Evolutionary conservation across 2,329 filamentous ascomycete species (phyloP).

Genomic region (Acrocalymma vagum): DNA sequence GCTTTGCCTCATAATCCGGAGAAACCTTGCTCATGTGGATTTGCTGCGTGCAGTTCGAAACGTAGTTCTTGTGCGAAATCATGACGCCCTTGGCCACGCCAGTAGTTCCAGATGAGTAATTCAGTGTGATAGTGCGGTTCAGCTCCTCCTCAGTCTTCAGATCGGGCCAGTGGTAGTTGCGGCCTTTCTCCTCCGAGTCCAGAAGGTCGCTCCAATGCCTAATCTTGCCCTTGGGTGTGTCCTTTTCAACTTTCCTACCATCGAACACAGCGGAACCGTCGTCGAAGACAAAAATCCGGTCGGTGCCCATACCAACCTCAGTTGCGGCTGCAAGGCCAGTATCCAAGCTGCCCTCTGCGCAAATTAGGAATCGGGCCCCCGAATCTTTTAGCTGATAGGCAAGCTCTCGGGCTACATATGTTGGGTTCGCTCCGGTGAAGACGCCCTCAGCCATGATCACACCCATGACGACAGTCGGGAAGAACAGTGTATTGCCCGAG

Average conservation of each 20-base stretch:
- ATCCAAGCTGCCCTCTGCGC: constrained; percentile 66
- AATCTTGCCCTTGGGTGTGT: constrained; percentile 50
- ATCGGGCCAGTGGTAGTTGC: constrained; percentile 70
- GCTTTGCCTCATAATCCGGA: constrained; percentile 58
- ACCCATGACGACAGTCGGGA: constrained; percentile 74
- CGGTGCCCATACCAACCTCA: constrained; percentile 62
- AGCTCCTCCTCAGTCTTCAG: constrained; percentile 58
- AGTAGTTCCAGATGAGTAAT: constrained; percentile 83
- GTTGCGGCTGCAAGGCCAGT: constrained; percentile 73
- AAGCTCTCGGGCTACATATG: constrained; percentile 73
- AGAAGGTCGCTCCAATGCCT: constrained; percentile 73
- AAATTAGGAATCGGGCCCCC: constrained; percentile 72
- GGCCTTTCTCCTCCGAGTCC: constrained; percentile 55
- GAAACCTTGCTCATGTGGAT: constrained; percentile 57
- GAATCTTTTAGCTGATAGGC: constrained; percentile 79
- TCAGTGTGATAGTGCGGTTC: constrained; percentile 71
- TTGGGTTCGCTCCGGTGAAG: constrained; percentile 78
- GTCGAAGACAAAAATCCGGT: constrained; percentile 73
- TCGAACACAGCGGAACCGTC: constrained; percentile 58
- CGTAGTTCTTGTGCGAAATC: constrained; percentile 79
- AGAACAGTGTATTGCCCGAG: constrained; percentile 77
- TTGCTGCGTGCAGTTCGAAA: constrained; percentile 73
- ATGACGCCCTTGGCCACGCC: constrained; percentile 86
- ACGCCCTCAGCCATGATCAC: constrained; percentile 80
- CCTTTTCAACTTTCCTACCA: constrained; percentile 42